A percentile compares a stretch with the other conserved stretches of the same genome.
Evolutionary conservation across 2,329 filamentous ascomycete species (phyloP).

Genomic region (Arthrocladium fulminans): DNA sequence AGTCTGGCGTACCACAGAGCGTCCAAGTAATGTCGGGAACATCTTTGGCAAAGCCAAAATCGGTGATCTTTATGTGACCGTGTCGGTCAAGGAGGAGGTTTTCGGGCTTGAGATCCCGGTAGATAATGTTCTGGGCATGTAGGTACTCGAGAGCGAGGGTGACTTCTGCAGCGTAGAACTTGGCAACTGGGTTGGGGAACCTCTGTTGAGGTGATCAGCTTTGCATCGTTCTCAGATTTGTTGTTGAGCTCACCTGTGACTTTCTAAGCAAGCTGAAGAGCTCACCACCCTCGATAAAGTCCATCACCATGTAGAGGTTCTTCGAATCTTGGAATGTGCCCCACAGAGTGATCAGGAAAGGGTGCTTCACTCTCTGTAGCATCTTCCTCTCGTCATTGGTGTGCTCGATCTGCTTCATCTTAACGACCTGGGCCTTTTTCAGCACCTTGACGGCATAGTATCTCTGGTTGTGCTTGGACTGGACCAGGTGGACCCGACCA

Average conservation of each 20-base stretch:
- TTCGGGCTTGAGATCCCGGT: constrained; percentile 92
- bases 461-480: constrained; percentile 94
- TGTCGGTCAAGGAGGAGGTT: constrained; percentile 86
- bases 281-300: constrained; percentile 97
- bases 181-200: constrained; percentile 96
- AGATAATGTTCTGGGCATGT: constrained; percentile 91
- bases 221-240: neutral
- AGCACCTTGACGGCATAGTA: constrained; percentile 98
- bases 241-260: constrained; percentile 58
- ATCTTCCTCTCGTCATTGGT: constrained; percentile 96
- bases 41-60: constrained; percentile 97
- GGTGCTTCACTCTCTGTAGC: constrained; percentile 94
- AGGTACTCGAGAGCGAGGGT: constrained; percentile 92
- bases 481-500: constrained; percentile 88
- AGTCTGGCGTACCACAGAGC: constrained; percentile 92
- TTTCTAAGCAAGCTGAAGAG: constrained; percentile 91
- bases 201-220: constrained; percentile 50
- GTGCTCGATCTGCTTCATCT: constrained; percentile 99
- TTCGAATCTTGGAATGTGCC: constrained; percentile 93
- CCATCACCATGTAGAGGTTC: constrained; percentile 99
- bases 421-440: constrained; percentile 97
- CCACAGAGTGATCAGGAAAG: constrained; percentile 96
- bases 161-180: constrained; percentile 97
- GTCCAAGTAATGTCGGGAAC: constrained; percentile 99
- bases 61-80: constrained; percentile 91